A percentile compares a stretch with the other conserved stretches of the same genome.
phyloP scores from a whole-genome alignment of 2,329 filamentous ascomycete genomes.

The Lecanosticta acicola region DNA sequence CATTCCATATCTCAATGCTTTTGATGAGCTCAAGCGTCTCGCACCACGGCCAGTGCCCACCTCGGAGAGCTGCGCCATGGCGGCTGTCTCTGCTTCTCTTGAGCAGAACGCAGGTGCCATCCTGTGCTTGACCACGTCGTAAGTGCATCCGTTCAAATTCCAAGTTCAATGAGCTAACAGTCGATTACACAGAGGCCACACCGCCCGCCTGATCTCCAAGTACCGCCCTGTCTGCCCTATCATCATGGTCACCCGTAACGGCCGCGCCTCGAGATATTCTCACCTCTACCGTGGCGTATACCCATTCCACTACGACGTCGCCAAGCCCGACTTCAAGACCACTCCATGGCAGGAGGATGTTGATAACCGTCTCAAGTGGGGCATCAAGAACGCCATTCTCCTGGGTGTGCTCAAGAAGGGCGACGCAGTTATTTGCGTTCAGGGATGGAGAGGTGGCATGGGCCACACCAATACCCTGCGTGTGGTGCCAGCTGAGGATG shows the following conservation, averaged over 20 bases:
- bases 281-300: conserved; percentile 98
- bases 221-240: conserved; percentile 98
- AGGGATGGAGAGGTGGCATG: conserved; percentile 88
- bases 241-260: conserved; percentile 95
- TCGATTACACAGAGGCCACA: conserved; percentile 60
- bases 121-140: conserved; percentile 88
- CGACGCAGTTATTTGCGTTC: conserved; percentile 74
- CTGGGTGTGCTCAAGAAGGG: conserved; percentile 69
- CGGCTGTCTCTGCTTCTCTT: conserved; percentile 88
- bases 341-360: conserved; percentile 99
- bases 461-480: conserved; percentile 78
- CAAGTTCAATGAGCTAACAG: conserved; percentile 84
- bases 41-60: conserved; percentile 78
- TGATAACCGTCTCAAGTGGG: conserved; percentile 96
- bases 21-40: conserved; percentile 86
- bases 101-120: conserved; percentile 96
- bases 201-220: conserved; percentile 92
- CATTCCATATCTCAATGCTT: conserved; percentile 93
- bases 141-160: conserved; percentile 64
- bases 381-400: conserved; percentile 77
- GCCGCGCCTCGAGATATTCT: conserved; percentile 75
- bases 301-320: conserved; percentile 88
- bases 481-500: conserved; percentile 47
- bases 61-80: conserved; percentile 93
- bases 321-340: conserved; percentile 89